Base-by-base conservation (phyloP, 1,284 basidiomycete genomes). In the Cryptococcus sp. region DNA sequence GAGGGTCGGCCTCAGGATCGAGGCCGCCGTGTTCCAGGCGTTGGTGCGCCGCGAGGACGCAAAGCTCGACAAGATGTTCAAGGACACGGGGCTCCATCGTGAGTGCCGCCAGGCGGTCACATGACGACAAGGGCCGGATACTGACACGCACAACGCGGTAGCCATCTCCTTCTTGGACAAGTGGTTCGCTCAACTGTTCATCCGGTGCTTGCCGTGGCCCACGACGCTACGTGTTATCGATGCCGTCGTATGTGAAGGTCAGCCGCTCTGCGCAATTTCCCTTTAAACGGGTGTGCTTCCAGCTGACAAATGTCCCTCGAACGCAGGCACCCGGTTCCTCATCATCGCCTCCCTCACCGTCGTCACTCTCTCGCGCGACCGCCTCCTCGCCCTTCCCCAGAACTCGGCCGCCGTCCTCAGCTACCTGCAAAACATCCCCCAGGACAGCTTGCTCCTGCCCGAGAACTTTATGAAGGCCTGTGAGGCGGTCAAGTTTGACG, bases 211-310 rank as follows among this genome's bases (percentile, higher is more conserved):
- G n/a, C 89, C 93, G 0, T 80, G 82, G 50, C 85, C 87, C 2
- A 87, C 87, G 56, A 77, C 90, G 21, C 82, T 89, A 54, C 82
- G 92, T 16, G 82, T 92, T 4, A 91, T 91, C 86, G 93, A 97
- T 70, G 77, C 93, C 3, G 91, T 95, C 70, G 79, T 96, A 37
- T 87, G 84, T 56, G 91, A 94, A 78, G 91, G 89, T 90, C 63
- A 55, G 71, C 54, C 15, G 23, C n/a, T 23, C 20, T 46, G 21
- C 28, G 7, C 11, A 9, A 11, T 12, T 5, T 28, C 37, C 20
- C 2, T n/a, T 36, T 24, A 38, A 21, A 23, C n/a, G n/a, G n/a
- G 23, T 43, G 6, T 46, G 8, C 16, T 21, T 33, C 16, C 12
- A 16, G 23, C 45, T 46, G 13, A 46, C 45, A n/a, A 16, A 42